Evolutionary conservation across 176 grass and related monocot species (phyloP).

Genomic region (Oryza brachyantha): DNA sequence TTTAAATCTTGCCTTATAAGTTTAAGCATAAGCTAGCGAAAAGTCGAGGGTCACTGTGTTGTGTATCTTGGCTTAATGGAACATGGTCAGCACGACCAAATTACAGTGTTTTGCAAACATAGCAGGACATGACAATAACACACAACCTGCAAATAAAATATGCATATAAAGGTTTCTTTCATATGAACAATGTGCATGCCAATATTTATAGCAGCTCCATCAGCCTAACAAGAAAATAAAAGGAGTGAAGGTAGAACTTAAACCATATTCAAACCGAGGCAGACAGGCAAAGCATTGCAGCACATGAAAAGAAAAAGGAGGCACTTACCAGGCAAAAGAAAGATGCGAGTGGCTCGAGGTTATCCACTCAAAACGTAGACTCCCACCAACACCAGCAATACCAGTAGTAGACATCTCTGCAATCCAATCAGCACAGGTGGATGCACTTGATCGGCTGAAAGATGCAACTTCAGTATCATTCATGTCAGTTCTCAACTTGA

Average conservation of each 20-base stretch:
- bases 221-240: no score
- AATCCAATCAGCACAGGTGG: neutral
- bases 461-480: neutral
- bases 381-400: neutral
- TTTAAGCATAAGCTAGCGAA: no score
- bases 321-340: neutral
- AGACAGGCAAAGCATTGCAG: neutral
- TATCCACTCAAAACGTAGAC: neutral
- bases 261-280: no score
- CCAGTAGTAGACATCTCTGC: neutral
- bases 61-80: no score
- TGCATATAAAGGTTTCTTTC: neutral
- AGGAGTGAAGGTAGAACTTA: no score
- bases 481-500: neutral
- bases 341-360: neutral
- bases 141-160: neutral
- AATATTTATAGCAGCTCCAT: neutral
- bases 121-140: neutral
- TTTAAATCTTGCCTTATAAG: no score
- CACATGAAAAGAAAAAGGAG: neutral
- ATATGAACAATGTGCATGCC: neutral
- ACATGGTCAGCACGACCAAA: no score
- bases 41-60: no score
- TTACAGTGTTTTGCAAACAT: neutral
- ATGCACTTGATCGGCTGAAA: neutral